These are phyloP conservation scores for Alternaria sp. DNA, from an alignment of 2,329 filamentous ascomycete species.

Conservation along the genomic window DNA sequence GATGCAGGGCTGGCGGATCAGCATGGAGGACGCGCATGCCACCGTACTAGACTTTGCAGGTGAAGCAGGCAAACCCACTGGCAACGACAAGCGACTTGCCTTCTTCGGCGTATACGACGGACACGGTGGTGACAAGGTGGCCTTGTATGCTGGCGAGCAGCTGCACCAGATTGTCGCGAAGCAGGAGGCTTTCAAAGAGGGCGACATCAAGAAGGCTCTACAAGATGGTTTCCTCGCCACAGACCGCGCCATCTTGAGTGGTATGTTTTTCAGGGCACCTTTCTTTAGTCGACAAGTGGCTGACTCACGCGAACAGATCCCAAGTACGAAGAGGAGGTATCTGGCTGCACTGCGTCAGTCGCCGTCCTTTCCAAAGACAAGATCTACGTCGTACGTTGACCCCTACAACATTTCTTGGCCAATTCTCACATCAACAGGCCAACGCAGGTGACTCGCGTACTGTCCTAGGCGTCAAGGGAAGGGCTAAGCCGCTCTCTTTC, in stretches of 20 bases:
- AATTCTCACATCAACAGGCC: slow-evolving; percentile 64
- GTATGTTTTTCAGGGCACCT: slow-evolving; percentile 58
- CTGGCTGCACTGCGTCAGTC: slow-evolving; percentile 94
- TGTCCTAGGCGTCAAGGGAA: slow-evolving; percentile 93
- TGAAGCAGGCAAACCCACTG: slow-evolving; percentile 62
- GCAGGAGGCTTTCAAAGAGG: slow-evolving; percentile 90
- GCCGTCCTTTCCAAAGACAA: slow-evolving; percentile 87
- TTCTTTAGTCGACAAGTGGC: slow-evolving; percentile 17
- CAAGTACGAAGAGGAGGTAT: slow-evolving; percentile 96
- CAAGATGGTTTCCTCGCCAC: slow-evolving; percentile 98
- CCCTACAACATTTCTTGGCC: neutral
- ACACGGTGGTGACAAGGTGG: slow-evolving; percentile 96
- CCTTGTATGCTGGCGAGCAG: slow-evolving; percentile 88
- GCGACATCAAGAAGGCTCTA: slow-evolving; percentile 91
- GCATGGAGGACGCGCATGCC: slow-evolving; percentile 98
- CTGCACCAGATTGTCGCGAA: slow-evolving; percentile 94
- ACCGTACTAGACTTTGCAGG: slow-evolving; percentile 80
- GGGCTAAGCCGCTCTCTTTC: slow-evolving; percentile 97
- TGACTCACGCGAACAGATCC: slow-evolving; percentile 69
- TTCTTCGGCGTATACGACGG: slow-evolving; percentile 99
- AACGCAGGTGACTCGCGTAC: slow-evolving; percentile 96
- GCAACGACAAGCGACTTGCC: slow-evolving; percentile 76
- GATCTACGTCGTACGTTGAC: slow-evolving; percentile 86
- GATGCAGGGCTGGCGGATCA: slow-evolving; percentile 99
- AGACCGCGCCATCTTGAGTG: slow-evolving; percentile 92